These are phyloP conservation scores for Colletotrichum limetticola DNA, from an alignment of 2,329 filamentous ascomycete species.

Conservation along the genomic window DNA sequence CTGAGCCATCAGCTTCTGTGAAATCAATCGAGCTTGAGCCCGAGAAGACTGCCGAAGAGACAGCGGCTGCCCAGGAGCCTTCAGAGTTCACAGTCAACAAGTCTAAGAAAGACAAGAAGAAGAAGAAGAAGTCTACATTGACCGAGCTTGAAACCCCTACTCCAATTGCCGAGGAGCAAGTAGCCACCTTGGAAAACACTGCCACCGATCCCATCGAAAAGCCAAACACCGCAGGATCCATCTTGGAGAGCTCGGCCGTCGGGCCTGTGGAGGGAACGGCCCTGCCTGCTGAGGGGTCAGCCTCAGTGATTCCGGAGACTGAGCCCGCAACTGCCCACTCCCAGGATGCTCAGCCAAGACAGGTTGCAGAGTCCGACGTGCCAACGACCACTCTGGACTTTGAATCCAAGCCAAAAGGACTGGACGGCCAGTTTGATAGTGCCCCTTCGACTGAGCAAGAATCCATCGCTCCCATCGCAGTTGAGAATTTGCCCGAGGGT, in stretches of 20 bases:
- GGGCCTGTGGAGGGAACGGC: neutral
- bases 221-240: neutral
- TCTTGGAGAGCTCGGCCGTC: neutral
- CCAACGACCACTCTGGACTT: neutral
- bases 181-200: neutral
- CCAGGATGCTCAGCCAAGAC: neutral
- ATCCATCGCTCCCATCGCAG: neutral
- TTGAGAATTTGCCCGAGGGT: neutral
- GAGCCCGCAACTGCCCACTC: neutral
- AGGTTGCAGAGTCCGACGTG: neutral
- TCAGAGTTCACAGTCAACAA: slow-evolving; percentile 34
- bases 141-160: slow-evolving; percentile 8
- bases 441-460: neutral
- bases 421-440: neutral
- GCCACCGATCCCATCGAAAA: neutral
- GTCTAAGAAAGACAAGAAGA: slow-evolving; percentile 46
- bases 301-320: neutral
- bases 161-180: neutral
- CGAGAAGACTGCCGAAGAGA: neutral
- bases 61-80: neutral
- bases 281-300: neutral
- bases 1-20: neutral
- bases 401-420: neutral
- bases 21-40: neutral
- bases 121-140: slow-evolving; percentile 36